Conservation (phyloP, 2,329 filamentous ascomycete species). For the Fusarium solani-melongenae region DNA sequence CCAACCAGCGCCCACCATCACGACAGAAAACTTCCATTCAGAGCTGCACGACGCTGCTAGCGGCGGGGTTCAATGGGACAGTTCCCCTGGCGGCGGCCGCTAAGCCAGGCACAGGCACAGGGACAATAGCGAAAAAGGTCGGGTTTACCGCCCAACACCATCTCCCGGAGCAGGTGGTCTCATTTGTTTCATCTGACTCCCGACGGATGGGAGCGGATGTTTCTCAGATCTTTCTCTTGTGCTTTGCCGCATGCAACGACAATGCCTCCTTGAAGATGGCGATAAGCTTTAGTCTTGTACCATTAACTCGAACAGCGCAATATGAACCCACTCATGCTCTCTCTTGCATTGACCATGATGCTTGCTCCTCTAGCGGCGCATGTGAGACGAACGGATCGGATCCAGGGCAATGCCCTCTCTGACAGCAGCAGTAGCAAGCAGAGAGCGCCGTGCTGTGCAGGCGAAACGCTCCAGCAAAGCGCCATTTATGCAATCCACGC, state of each 20-base stretch:
- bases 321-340: not conserved
- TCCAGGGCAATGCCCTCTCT: not conserved
- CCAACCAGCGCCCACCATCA: constrained; percentile 25
- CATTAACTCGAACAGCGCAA: constrained; percentile 5
- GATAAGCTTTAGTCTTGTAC: not conserved
- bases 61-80: constrained; percentile 21
- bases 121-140: constrained; percentile 1
- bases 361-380: constrained; percentile 2
- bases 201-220: constrained; percentile 5
- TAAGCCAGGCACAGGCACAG: not conserved
- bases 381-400: constrained; percentile 15
- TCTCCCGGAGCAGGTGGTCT: constrained; percentile 5
- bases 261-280: not conserved
- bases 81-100: constrained; percentile 24
- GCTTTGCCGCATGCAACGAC: not conserved
- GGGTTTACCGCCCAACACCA: constrained; percentile 20
- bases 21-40: constrained; percentile 22
- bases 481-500: constrained; percentile 29
- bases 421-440: not conserved
- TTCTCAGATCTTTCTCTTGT: constrained; percentile 17
- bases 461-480: constrained; percentile 31
- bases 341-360: not conserved
- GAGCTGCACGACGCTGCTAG: constrained; percentile 17
- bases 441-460: constrained; percentile 5
- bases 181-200: constrained; percentile 34